Evolutionary conservation across 2,329 filamentous ascomycete genomes (phyloP), one percentile per base, ranked within the genome.

Genomic region (Chaetomium sp.): DNA sequence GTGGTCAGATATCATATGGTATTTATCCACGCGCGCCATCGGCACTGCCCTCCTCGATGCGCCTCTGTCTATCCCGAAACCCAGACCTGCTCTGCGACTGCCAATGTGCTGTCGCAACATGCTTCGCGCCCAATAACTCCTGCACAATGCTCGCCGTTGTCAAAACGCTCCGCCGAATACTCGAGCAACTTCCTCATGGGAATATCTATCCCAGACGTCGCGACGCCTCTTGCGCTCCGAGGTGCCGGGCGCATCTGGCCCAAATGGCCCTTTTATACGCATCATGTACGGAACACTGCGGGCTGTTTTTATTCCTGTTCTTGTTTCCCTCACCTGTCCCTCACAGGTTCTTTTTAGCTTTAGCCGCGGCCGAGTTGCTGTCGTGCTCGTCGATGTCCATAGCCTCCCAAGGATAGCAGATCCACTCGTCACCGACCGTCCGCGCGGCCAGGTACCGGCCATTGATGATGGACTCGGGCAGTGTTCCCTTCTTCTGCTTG

Each of bases 361-460:
- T 72, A 71, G 81, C 77, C 71, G 81, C 77, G 67, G 80, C 80
- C 21, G 92, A 90, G 64, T 89, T 76, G 66, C 81, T 79, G 79
- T 98, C 94, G 76, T 97, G 94, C 83, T 93, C 91, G 31, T 96
- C 92, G 74, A 98, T 97, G 76, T 97, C 91, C 38, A 80, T 90
- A 51, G 95, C 95, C 82, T 98, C 95, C 95, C 95, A 99, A 19
- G 95, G 95, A 80, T 99, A 99, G 84, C 92, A 96, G 77, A 98
- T 98, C 95, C 95, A 99, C 70, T 93, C 89, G 79, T 99, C 94
- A n/a, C 85, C 86, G 35, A 96, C 91, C 6, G 94, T 98, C 75
- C 90, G 83, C 25, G 95, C 92, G 25, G 95, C 95, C 70, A 90
- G 79, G 80, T 99, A 99, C 72, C 90, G 84, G 64, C 85, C 85